Evolutionary conservation across 1,284 basidiomycete species (phyloP).

Genomic region (Ustilago curta): DNA sequence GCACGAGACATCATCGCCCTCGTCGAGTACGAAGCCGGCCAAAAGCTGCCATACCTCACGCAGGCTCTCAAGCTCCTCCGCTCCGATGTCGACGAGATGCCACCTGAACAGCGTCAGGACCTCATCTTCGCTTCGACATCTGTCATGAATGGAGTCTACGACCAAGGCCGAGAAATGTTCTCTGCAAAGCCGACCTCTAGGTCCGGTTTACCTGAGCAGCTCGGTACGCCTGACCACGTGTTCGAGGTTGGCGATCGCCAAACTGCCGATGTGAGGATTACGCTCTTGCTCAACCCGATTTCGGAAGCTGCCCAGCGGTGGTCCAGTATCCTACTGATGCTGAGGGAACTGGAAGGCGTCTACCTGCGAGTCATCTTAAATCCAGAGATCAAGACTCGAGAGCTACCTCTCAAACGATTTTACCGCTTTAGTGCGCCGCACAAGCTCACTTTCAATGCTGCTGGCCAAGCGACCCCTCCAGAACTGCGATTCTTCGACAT

Average conservation of each 20-base stretch:
- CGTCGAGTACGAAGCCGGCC: conserved; percentile 44
- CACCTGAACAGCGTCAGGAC: conserved; percentile 22
- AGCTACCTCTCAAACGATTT: conserved; percentile 92
- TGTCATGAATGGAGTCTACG: conserved; percentile 48
- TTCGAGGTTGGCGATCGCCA: conserved; percentile 77
- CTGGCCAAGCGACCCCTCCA: conserved; percentile 72
- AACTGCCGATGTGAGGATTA: conserved; percentile 79
- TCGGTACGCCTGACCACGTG: conserved; percentile 27
- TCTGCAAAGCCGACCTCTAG: conserved; percentile 21
- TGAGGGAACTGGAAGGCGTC: conserved; percentile 48
- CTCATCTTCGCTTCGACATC: conserved; percentile 46
- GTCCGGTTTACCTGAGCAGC: conserved; percentile 29
- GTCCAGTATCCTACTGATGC: conserved; percentile 74
- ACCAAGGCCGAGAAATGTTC: conserved; percentile 31
- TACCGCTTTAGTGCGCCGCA: conserved; percentile 82
- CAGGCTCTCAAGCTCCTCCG: conserved; percentile 29
- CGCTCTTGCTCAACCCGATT: conserved; percentile 84
- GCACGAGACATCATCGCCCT: conserved; percentile 41
- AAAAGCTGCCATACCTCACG: conserved; percentile 42
- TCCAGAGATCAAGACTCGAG: conserved; percentile 66
- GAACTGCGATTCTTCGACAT: conserved; percentile 65
- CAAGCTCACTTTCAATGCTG: conserved; percentile 76
- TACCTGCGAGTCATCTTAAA: conserved; percentile 62
- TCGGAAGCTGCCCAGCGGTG: conserved; percentile 86
- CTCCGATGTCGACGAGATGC: conserved; percentile 15